These are phyloP conservation scores for Zygoascus bituminiphila DNA, from an alignment of 805 yeast genomes.

Conservation along the genomic window DNA sequence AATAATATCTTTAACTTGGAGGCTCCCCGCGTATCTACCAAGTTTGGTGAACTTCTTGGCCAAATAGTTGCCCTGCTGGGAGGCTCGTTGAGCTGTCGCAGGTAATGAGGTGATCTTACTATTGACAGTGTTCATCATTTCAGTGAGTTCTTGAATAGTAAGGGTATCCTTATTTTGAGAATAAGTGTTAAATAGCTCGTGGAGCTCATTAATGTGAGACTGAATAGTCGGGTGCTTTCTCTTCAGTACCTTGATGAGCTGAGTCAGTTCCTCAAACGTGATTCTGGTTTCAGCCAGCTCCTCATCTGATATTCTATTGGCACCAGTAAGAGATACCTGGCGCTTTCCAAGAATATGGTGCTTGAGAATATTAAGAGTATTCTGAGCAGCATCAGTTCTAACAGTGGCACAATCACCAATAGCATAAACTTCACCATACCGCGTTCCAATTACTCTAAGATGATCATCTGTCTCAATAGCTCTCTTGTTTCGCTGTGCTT, in stretches of 20 bases:
- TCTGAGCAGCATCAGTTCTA: constrained; percentile 50
- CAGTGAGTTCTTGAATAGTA: constrained; percentile 43
- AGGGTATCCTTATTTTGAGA: constrained; percentile 45
- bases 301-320: constrained; percentile 33
- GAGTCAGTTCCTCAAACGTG: constrained; percentile 41
- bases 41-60: constrained; percentile 51
- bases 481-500: constrained; percentile 49
- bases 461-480: constrained; percentile 77
- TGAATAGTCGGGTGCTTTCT: constrained; percentile 49
- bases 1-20: constrained; percentile 38
- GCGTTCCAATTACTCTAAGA: constrained; percentile 59
- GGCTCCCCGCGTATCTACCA: constrained; percentile 38
- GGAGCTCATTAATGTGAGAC: constrained; percentile 45
- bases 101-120: constrained; percentile 59
- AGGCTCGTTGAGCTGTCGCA: constrained; percentile 68
- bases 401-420: constrained; percentile 68
- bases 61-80: constrained; percentile 60
- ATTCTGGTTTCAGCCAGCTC: constrained; percentile 44
- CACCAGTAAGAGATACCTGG: constrained; percentile 12
- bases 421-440: constrained; percentile 59
- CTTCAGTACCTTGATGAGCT: constrained; percentile 40
- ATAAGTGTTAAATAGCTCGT: constrained; percentile 44
- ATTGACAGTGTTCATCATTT: constrained; percentile 46
- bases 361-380: constrained; percentile 42
- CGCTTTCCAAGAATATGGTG: constrained; percentile 17